These are phyloP conservation scores for Kluyveromyces wickerhamii DNA, from an alignment of 805 yeast species.

Conservation along the genomic window DNA sequence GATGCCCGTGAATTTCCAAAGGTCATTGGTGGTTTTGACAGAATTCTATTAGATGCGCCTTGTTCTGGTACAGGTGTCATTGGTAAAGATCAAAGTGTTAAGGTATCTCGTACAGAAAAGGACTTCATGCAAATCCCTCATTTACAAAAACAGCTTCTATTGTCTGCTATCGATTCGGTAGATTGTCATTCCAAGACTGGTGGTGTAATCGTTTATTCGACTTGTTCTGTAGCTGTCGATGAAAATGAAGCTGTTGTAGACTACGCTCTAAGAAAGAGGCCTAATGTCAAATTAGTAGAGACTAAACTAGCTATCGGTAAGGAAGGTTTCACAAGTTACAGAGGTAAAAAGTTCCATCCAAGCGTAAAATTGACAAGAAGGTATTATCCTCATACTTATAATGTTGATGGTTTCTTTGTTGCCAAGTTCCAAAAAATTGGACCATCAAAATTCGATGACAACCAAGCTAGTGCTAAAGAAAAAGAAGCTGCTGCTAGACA, in stretches of 20 bases:
- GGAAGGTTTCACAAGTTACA: slow-evolving; percentile 86
- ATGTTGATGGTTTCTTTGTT: slow-evolving; percentile 96
- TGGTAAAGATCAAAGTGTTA: slow-evolving; percentile 93
- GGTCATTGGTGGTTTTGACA: slow-evolving; percentile 96
- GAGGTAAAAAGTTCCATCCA: slow-evolving; percentile 87
- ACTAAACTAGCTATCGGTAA: slow-evolving; percentile 90
- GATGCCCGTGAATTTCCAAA: slow-evolving; percentile 98
- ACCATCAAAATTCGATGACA: slow-evolving; percentile 73
- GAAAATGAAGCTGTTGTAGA: slow-evolving; percentile 99
- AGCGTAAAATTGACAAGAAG: slow-evolving; percentile 77
- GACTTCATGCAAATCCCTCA: slow-evolving; percentile 97
- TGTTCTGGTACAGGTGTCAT: slow-evolving; percentile 99
- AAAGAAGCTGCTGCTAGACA: slow-evolving; percentile 76
- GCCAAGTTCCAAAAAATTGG: slow-evolving; percentile 93
- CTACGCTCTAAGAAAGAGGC: slow-evolving; percentile 91
- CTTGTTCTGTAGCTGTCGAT: slow-evolving; percentile 97
- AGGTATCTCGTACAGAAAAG: slow-evolving; percentile 87
- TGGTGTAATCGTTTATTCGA: slow-evolving; percentile 91
- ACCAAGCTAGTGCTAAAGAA: slow-evolving; percentile 83
- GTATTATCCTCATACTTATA: slow-evolving; percentile 96
- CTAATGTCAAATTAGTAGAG: slow-evolving; percentile 90
- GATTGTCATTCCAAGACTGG: slow-evolving; percentile 90
- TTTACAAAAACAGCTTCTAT: slow-evolving; percentile 83
- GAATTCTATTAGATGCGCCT: slow-evolving; percentile 94
- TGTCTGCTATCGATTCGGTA: slow-evolving; percentile 95